Conservation (phyloP, 2,329 filamentous ascomycete species). For the Coleophoma cylindrospora region DNA sequence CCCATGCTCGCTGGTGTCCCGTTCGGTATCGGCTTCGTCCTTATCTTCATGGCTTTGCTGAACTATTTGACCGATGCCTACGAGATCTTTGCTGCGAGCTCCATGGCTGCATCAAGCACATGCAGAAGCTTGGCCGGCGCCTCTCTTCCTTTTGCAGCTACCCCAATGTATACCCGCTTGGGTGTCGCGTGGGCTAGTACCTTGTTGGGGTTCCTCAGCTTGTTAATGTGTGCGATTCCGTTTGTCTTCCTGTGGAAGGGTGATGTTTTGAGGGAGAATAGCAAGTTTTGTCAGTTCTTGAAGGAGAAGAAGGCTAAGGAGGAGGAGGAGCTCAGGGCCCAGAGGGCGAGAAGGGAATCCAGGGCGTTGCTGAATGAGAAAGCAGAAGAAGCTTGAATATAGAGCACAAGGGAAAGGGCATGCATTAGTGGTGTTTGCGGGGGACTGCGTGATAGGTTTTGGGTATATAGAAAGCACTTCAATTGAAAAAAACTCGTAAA, state of each 20-base stretch:
- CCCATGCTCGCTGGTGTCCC: slow-evolving; percentile 51
- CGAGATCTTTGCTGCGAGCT: slow-evolving; percentile 51
- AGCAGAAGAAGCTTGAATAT: slow-evolving; percentile 4
- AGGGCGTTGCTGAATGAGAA: background rate
- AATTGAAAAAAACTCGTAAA: too few species aligned
- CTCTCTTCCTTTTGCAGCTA: slow-evolving; percentile 39
- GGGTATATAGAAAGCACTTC: too few species aligned
- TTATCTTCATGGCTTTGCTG: slow-evolving; percentile 55
- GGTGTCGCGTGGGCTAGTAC: slow-evolving; percentile 41
- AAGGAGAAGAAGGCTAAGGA: slow-evolving; percentile 28
- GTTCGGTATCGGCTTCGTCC: slow-evolving; percentile 46
- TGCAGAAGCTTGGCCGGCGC: slow-evolving; percentile 35
- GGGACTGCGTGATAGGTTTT: too few species aligned
- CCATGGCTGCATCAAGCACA: slow-evolving; percentile 40
- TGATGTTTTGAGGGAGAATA: slow-evolving; percentile 36
- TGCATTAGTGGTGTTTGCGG: too few species aligned
- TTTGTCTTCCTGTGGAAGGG: slow-evolving; percentile 46
- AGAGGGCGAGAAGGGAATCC: slow-evolving; percentile 6
- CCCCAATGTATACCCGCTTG: slow-evolving; percentile 39
- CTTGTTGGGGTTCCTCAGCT: slow-evolving; percentile 41
- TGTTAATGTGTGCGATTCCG: slow-evolving; percentile 43
- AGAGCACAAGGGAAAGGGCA: background rate
- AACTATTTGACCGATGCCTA: slow-evolving; percentile 54
- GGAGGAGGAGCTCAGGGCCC: slow-evolving; percentile 11
- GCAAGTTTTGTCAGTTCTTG: slow-evolving; percentile 45